Base-by-base conservation (phyloP, 495 filamentous ascomycete species). In the Aspergillus nidulans region DNA sequence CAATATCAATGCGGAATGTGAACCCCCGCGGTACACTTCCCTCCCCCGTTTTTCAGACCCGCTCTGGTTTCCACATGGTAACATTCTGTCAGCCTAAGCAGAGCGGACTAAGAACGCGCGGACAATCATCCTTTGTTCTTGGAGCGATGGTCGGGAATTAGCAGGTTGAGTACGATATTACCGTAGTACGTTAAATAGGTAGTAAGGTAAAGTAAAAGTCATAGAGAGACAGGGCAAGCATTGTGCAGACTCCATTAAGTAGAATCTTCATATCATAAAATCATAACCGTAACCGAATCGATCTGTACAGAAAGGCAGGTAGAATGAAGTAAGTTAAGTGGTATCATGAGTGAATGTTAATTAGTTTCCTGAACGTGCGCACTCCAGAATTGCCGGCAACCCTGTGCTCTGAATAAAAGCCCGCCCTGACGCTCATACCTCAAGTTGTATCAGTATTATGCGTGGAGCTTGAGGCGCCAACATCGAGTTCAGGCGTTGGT, bases 21-120 rank as follows among this genome's bases (percentile, higher is more conserved):
- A 71, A 63, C 63, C 71, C 26, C 28, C 36, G 47, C 10, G 21
- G 65, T 65, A 76, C 73, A 69, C 73, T 73, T 73, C 62, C 52
- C 46, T 57, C 66, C 68, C 73, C 65, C 73, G 69, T 77, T 78
- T 79, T 63, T 75, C 74, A 67, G 74, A 77, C 68, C 73, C 73
- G 65, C 63, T 64, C 64, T 74, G 65, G 47, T 52, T 39, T 43
- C 16, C 42, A 2, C 30, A 7, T 12, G 30, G 48, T 34, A 52
- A 20, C 10, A n/a, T 54, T 59, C 61, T 71, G 50, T 69, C 65
- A 79, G 76, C 63, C 72, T 74, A 73, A 69, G 68, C 69, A 71
- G 68, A 67, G 61, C 73, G 76, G 76, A 79, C 76, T 79, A 79
- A 76, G 71, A 77, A 76, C 67, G 75, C 47, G 74, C 73, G 74